Evolutionary conservation across 1,139 yeast species (phyloP), one percentile per base, ranked within the genome.

Genomic region (Candida sojae): DNA sequence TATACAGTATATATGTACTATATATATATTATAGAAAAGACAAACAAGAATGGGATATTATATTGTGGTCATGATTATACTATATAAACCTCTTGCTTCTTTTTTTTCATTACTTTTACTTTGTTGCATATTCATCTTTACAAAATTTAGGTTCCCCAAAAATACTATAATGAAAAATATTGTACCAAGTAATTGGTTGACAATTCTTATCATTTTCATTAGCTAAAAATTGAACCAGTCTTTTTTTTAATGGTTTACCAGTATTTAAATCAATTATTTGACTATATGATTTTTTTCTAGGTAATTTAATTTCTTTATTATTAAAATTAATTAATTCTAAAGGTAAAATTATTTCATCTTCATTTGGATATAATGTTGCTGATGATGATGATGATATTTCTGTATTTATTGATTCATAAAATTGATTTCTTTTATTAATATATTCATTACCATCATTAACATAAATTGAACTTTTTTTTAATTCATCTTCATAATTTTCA

Each of bases 71-170:
- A 17, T 17, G 21, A 17, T 17, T 17, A 17, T 17, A 17, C 21
- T 17, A 17, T 17, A 17, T 17, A 17, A 17, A 3, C 2, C 3
- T 17, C 21, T 17, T 17, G n/a, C 21, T 17, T 17, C 3, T 17
- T 17, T 17, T 17, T 17, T 17, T 17, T 17, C n/a, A n/a, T 21
- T 23, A 21, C 9, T 35, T 17, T 10, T 46, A 26, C 36, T 30
- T 34, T 30, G 23, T 21, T 32, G 37, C 29, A 25, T 42, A 34
- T 42, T 43, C 43, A 13, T 53, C 50, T 9, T 59, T 48, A 57
- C 82, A 77, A 53, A 77, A 73, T 39, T 68, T 70, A 4, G 76
- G 76, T 48, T 69, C 73, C 0, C 82, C 82, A 57, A 77, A 77
- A 21, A 77, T 64, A 45, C 79, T 71, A 47, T 76, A 77, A 52